phyloP scores from a whole-genome alignment of 768 basidiomycete genomes.

The Pulveroboletus sp. region DNA sequence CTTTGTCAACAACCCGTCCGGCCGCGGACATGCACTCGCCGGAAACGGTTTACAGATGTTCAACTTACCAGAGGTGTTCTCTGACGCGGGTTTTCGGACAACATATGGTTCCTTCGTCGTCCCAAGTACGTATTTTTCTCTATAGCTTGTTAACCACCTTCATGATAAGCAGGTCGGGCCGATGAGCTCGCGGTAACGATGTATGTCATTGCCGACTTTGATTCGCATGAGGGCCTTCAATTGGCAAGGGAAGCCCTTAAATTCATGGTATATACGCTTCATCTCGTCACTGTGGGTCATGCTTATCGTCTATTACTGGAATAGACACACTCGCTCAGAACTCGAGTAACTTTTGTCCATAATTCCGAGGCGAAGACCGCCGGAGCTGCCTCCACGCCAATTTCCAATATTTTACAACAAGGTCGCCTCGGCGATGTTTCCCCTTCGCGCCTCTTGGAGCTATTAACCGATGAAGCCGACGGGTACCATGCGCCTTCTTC shows the following conservation, averaged over 20 bases:
- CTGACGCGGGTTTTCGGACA: slow-evolving; percentile 38
- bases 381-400: slow-evolving; percentile 39
- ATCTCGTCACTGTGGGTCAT: not conserved
- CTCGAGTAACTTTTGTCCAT: slow-evolving; percentile 77
- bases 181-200: slow-evolving; percentile 41
- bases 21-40: slow-evolving; percentile 9
- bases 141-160: not conserved
- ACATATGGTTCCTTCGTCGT: slow-evolving; percentile 55
- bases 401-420: slow-evolving; percentile 49
- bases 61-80: slow-evolving; percentile 30
- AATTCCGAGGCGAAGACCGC: slow-evolving; percentile 43
- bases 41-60: slow-evolving; percentile 19
- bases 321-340: slow-evolving; percentile 44
- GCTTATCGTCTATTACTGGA: not conserved
- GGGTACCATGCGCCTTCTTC: slow-evolving; percentile 11
- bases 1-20: slow-evolving; percentile 47
- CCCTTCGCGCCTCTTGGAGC: slow-evolving; percentile 16
- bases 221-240: slow-evolving; percentile 54
- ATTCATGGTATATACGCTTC: slow-evolving; percentile 51
- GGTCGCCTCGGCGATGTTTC: slow-evolving; percentile 34
- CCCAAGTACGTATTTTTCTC: slow-evolving; percentile 44
- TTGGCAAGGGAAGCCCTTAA: slow-evolving; percentile 63
- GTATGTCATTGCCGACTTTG: slow-evolving; percentile 77
- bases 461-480: slow-evolving; percentile 4
- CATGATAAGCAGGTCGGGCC: slow-evolving; percentile 11